Percentiles rank a stretch among this genome's conserved stretches.
Evolutionary conservation across 2,329 filamentous ascomycete genomes (phyloP).

Genomic region (Ciborinia camelliae): DNA sequence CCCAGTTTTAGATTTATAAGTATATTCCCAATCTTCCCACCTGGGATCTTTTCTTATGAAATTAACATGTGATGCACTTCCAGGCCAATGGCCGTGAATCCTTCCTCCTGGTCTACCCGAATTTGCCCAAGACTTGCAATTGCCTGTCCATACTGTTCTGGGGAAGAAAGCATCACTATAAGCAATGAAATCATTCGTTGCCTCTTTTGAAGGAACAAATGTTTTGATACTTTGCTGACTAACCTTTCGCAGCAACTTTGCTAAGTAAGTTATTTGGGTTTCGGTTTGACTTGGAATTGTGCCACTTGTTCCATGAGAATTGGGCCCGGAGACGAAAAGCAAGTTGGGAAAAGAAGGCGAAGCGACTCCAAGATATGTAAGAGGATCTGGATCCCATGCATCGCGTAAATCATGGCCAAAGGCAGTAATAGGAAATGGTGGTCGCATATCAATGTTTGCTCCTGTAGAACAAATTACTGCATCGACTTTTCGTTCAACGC

Average conservation of each 20-base stretch:
- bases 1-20: slow-evolving; percentile 41
- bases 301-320: slow-evolving; percentile 53
- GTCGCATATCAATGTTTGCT: slow-evolving; percentile 56
- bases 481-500: slow-evolving; percentile 55
- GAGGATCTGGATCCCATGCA: slow-evolving; percentile 58
- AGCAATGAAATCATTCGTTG: slow-evolving; percentile 61
- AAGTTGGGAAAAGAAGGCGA: slow-evolving; percentile 66
- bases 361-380: slow-evolving; percentile 63
- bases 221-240: slow-evolving; percentile 63
- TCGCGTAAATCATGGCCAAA: slow-evolving; percentile 51
- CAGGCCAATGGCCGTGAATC: slow-evolving; percentile 68
- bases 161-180: slow-evolving; percentile 57
- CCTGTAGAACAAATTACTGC: slow-evolving; percentile 68
- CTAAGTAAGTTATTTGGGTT: slow-evolving; percentile 61
- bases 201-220: slow-evolving; percentile 53
- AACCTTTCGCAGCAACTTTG: slow-evolving; percentile 65
- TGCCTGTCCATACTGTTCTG: slow-evolving; percentile 54
- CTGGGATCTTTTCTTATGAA: slow-evolving; percentile 53
- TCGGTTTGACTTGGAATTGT: slow-evolving; percentile 67
- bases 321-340: slow-evolving; percentile 60
- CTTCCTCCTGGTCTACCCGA: slow-evolving; percentile 58
- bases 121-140: slow-evolving; percentile 71
- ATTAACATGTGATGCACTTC: slow-evolving; percentile 60
- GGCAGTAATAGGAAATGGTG: slow-evolving; percentile 58
- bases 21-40: slow-evolving; percentile 59